Conservation (phyloP, 495 filamentous ascomycete genomes). For the Penicillium verhagenii region DNA sequence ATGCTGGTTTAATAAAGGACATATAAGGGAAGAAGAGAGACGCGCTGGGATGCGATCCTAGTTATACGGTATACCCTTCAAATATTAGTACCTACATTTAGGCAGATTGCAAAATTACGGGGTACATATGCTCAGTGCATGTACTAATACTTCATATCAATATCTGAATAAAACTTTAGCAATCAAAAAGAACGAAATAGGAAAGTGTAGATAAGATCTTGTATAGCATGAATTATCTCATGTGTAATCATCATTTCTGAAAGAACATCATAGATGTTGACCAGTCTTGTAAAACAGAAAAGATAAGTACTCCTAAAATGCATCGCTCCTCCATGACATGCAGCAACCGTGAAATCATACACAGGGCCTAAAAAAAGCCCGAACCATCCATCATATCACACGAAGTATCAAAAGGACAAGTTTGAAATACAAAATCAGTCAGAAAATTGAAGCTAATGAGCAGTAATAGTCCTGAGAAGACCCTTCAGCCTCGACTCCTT, state of each 20-base stretch:
- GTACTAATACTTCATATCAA: too few species aligned
- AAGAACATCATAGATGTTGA: background rate
- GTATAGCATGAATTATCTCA: background rate
- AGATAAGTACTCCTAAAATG: constrained; percentile 23
- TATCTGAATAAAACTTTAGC: too few species aligned
- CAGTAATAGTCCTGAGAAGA: constrained; percentile 38
- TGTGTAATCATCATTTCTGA: background rate
- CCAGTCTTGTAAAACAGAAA: constrained; percentile 9
- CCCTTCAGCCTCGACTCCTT: constrained; percentile 38
- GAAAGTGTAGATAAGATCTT: background rate
- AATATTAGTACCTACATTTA: too few species aligned
- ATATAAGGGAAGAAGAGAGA: too few species aligned
- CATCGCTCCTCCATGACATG: constrained; percentile 26
- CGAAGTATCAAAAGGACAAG: background rate
- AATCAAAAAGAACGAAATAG: background rate
- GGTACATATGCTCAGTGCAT: too few species aligned
- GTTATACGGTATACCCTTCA: too few species aligned
- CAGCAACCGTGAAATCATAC: constrained; percentile 10
- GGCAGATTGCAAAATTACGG: too few species aligned
- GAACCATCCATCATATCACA: constrained; percentile 2
- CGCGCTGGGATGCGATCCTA: too few species aligned
- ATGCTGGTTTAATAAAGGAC: too few species aligned
- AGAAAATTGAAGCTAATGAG: constrained; percentile 11
- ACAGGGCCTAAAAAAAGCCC: constrained; percentile 2
- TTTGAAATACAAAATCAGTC: constrained; percentile 4